phyloP scores from a whole-genome alignment of 1,284 basidiomycete genomes.

The Papiliotrema terrestris region DNA sequence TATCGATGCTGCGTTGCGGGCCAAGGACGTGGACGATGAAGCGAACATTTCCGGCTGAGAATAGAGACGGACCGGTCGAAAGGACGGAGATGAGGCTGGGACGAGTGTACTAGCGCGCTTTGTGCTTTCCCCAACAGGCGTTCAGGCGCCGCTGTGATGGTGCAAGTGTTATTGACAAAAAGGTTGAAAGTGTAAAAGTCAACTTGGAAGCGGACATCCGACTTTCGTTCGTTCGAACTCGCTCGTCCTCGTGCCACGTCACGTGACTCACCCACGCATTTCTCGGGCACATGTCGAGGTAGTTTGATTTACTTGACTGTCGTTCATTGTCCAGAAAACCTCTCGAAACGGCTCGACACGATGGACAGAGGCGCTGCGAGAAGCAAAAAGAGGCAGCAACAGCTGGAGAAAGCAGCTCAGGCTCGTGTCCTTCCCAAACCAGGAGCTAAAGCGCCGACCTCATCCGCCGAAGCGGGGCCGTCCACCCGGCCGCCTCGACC shows the following conservation, averaged over 20 bases:
- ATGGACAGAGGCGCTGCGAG: slow-evolving; percentile 47
- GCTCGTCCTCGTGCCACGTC: neutral
- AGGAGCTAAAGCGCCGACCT: neutral
- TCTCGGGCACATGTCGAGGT: neutral
- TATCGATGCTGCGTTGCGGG: slow-evolving; percentile 2
- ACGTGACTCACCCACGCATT: neutral
- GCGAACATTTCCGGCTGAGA: slow-evolving; percentile 20
- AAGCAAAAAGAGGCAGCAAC: slow-evolving; percentile 25
- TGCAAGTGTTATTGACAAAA: neutral
- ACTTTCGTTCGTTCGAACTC: neutral
- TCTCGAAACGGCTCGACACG: neutral
- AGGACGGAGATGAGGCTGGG: neutral
- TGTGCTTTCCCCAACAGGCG: too few species aligned
- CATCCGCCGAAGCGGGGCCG: neutral
- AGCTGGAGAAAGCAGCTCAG: neutral
- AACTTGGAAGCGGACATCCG: neutral
- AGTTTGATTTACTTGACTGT: too few species aligned
- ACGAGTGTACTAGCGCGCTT: neutral
- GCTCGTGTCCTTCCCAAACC: neutral
- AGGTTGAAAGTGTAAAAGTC: neutral
- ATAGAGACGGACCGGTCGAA: neutral
- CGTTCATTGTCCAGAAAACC: too few species aligned
- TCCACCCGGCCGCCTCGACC: slow-evolving; percentile 2
- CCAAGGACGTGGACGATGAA: slow-evolving; percentile 25
- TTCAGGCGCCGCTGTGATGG: neutral